These are phyloP conservation scores for Plenodomus tracheiphilus DNA, from an alignment of 2,329 filamentous ascomycete genomes.

Conservation along the genomic window DNA sequence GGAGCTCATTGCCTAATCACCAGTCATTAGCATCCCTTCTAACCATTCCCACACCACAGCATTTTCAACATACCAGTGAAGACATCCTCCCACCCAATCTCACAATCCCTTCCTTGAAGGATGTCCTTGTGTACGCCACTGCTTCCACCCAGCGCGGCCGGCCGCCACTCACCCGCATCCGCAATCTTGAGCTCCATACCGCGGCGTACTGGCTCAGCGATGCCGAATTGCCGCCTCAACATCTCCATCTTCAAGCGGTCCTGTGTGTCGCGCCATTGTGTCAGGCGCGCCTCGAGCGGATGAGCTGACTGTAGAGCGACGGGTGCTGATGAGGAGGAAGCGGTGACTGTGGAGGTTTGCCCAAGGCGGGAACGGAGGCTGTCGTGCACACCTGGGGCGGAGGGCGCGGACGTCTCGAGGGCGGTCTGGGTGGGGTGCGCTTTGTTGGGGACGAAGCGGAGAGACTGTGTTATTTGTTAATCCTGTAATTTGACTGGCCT, in stretches of 20 bases:
- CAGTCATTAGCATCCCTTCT: not conserved
- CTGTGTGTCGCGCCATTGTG: constrained; percentile 88
- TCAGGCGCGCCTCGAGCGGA: constrained; percentile 88
- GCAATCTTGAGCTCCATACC: constrained; percentile 96
- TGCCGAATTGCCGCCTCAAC: constrained; percentile 83
- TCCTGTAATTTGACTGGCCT: not conserved
- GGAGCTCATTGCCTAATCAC: constrained; percentile 65
- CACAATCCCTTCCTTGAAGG: constrained; percentile 74
- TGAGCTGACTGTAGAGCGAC: constrained; percentile 68
- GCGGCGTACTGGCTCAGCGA: constrained; percentile 87
- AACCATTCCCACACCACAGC: not conserved
- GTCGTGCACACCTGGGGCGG: constrained; percentile 90
- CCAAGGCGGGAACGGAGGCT: constrained; percentile 83
- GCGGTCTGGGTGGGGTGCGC: constrained; percentile 62
- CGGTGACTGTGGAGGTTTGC: constrained; percentile 49
- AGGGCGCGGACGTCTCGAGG: constrained; percentile 69
- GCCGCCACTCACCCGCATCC: constrained; percentile 77
- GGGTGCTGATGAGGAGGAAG: constrained; percentile 26
- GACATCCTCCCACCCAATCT: constrained; percentile 90
- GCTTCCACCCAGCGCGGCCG: constrained; percentile 67
- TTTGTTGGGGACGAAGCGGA: constrained; percentile 82
- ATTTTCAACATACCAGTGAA: constrained; percentile 64
- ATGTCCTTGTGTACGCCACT: constrained; percentile 87
- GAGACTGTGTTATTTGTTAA: constrained; percentile 60
- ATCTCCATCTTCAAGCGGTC: constrained; percentile 85